Evolutionary conservation across 1,284 basidiomycete species (phyloP), one percentile per base, ranked within the genome.

Genomic region (Ganoderma lucidum): DNA sequence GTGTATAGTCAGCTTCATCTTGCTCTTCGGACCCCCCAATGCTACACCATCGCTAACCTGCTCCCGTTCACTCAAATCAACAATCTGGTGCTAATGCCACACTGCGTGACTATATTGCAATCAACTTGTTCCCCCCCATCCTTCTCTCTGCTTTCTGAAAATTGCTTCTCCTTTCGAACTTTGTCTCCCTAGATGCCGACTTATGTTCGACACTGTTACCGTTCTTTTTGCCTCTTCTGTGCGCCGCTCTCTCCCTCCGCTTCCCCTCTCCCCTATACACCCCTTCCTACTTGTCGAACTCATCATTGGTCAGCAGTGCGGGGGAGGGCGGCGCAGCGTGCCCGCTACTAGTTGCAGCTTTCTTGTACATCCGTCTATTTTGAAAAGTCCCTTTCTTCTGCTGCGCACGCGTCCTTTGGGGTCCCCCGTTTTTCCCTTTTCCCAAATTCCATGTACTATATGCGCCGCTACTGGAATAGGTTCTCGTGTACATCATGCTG

Each of bases 371-470:
- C 35, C 35, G 23, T 35, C 39, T 41, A 51, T 42, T 37, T 70
- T 65, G 28, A 28, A 61, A 61, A 41, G 23, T 44, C 39, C 64
- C 44, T 55, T 70, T 73, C 72, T 68, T 70, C 39, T 71, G 72
- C 72, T 68, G 72, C 63, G 70, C 72, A 71, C 64, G 72, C 68
- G 68, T 42, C 64, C 48, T 53, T 67, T 71, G 68, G 72, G 70
- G 64, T 64, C 30, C 56, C 64, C 59, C 15, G 51, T 66, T 58
- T 62, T 66, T 48, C 32, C 17, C n/a, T n/a, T 62, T 68, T 62
- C 64, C 58, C 17, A 37, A 68, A 63, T 55, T 44, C 37, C 35
- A 30, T 64, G 42, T 39, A 64, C 61, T 70, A 60, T 39, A 23
- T 48, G 60, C 45, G 60, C 55, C 58, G 39, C 63, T 42, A n/a